Conservation (phyloP, 371 early-diverging fungal genomes). For the Mucor sp. region DNA sequence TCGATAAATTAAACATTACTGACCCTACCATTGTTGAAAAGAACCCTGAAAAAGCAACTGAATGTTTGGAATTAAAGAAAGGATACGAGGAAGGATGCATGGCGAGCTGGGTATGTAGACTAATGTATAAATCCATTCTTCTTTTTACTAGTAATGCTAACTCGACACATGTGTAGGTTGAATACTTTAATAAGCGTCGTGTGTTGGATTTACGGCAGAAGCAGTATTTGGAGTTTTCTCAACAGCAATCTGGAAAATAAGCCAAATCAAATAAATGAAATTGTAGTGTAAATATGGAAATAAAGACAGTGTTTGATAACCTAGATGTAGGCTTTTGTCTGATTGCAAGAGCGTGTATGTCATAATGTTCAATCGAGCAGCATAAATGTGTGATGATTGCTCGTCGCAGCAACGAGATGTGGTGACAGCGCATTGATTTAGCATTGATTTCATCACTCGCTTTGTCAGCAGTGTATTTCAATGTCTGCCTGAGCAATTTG, state of each 20-base stretch:
- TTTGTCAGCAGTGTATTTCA: neutral
- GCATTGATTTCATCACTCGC: neutral
- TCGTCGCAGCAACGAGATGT: neutral
- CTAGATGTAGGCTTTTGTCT: neutral
- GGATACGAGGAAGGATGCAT: constrained; percentile 51
- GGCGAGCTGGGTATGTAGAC: constrained; percentile 51
- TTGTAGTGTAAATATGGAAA: neutral
- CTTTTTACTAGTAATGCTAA: neutral
- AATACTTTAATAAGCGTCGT: constrained; percentile 56
- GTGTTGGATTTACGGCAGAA: constrained; percentile 51
- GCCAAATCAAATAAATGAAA: neutral
- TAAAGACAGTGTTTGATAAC: neutral
- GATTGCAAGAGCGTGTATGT: neutral
- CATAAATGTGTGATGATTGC: neutral
- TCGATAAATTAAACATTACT: constrained; percentile 48
- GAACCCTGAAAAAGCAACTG: constrained; percentile 39
- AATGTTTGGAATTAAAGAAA: constrained; percentile 47
- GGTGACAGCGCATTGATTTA: neutral
- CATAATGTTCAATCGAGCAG: neutral
- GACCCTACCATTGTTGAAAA: constrained; percentile 54
- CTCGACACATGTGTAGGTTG: constrained; percentile 27
- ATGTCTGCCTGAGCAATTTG: neutral
- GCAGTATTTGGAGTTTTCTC: constrained; percentile 47
- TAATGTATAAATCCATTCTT: neutral
- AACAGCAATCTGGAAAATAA: constrained; percentile 35